phyloP scores from a whole-genome alignment of 768 basidiomycete species.

The Atractiella rhizophila region DNA sequence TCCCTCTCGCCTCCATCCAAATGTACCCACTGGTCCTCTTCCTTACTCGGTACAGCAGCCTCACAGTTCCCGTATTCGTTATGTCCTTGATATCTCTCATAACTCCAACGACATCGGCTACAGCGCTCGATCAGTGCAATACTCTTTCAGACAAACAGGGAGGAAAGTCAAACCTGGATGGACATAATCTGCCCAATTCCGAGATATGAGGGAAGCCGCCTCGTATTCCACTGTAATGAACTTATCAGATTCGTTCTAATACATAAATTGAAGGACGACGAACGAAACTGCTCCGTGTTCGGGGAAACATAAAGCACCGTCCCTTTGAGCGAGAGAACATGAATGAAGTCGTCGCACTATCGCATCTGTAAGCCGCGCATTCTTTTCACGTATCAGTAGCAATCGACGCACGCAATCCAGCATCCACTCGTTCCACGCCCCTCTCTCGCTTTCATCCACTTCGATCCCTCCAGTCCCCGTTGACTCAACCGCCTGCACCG shows the following conservation, averaged over 20 bases:
- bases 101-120: slow-evolving; percentile 66
- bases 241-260: too few species aligned
- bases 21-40: slow-evolving; percentile 43
- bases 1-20: slow-evolving; percentile 77
- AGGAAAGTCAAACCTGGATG: too few species aligned
- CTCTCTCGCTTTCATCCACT: slow-evolving; percentile 17
- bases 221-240: slow-evolving; percentile 87
- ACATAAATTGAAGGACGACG: too few species aligned
- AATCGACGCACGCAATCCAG: slow-evolving; percentile 25
- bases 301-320: slow-evolving; percentile 78
- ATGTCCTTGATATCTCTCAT: slow-evolving; percentile 60
- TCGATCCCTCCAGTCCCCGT: slow-evolving; percentile 11
- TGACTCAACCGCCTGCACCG: slow-evolving; percentile 7
- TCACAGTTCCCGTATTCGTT: slow-evolving; percentile 27
- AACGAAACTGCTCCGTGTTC: slow-evolving; percentile 40
- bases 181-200: slow-evolving; percentile 49
- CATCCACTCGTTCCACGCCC: slow-evolving; percentile 23
- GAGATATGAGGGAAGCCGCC: slow-evolving; percentile 53
- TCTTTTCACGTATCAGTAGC: slow-evolving; percentile 1
- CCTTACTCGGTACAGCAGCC: slow-evolving; percentile 59
- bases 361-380: slow-evolving; percentile 1
- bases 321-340: slow-evolving; percentile 78
- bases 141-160: too few species aligned
- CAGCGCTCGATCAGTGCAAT: too few species aligned
- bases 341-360: slow-evolving; percentile 41